phyloP scores from a whole-genome alignment of 2,329 filamentous ascomycete genomes.

The Ophiostoma himal-ulmi region DNA sequence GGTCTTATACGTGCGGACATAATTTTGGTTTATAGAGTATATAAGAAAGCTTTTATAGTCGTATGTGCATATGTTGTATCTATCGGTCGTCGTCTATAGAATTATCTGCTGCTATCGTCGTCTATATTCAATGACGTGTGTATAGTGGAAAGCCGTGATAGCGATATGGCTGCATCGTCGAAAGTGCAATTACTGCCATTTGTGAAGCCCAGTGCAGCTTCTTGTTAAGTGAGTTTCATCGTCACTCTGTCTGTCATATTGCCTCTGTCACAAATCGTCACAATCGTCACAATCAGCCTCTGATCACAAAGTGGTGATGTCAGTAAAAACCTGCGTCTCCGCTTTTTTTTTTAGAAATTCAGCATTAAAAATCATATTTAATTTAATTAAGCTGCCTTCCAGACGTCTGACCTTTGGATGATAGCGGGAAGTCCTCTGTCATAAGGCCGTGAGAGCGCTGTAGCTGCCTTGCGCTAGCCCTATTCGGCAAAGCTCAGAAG shows the following conservation, averaged over 20 bases:
- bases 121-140: slow-evolving; percentile 9
- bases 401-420: background rate
- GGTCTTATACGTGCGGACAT: background rate
- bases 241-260: background rate
- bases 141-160: background rate
- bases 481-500: background rate
- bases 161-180: slow-evolving; percentile 3
- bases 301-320: slow-evolving; percentile 5
- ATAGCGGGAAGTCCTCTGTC: slow-evolving; percentile 2
- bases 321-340: background rate
- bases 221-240: background rate
- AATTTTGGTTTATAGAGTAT: background rate
- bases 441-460: background rate
- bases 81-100: background rate
- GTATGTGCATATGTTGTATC: background rate
- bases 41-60: background rate
- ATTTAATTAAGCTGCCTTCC: background rate
- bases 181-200: background rate
- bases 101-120: background rate
- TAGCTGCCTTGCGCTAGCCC: background rate
- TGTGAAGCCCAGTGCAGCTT: background rate
- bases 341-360: too few species aligned
- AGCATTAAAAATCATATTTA: background rate
- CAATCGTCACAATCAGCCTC: background rate
- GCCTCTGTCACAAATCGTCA: background rate